Evolutionary conservation across 2,329 filamentous ascomycete species (phyloP).

Genomic region (Scolecobasidium constrictum): DNA sequence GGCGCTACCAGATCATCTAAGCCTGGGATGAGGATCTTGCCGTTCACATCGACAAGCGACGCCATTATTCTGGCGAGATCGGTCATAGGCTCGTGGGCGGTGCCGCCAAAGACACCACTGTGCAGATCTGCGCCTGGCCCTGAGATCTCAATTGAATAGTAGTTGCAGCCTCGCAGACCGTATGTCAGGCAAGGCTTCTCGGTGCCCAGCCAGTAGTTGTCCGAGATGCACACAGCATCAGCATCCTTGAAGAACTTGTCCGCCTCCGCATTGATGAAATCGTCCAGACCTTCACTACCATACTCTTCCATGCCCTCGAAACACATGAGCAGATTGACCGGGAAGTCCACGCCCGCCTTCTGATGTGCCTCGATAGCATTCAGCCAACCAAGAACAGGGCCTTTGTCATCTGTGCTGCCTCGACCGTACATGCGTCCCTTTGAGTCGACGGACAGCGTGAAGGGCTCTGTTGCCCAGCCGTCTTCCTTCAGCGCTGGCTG

Average conservation of each 20-base stretch:
- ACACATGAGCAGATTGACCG: conserved; percentile 97
- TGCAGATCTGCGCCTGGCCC: conserved; percentile 91
- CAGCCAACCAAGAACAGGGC: conserved; percentile 90
- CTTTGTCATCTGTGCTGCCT: conserved; percentile 95
- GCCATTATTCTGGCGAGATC: conserved; percentile 76
- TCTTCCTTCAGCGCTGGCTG: conserved; percentile 90
- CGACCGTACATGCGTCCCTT: conserved; percentile 94
- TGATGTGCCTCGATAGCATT: conserved; percentile 98
- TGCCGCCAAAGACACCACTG: conserved; percentile 93
- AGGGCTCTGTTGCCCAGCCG: conserved; percentile 92
- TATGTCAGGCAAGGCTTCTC: conserved; percentile 98
- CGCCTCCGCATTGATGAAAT: conserved; percentile 83
- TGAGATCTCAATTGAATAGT: conserved; percentile 85
- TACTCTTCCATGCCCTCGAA: conserved; percentile 99
- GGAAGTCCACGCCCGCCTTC: conserved; percentile 86
- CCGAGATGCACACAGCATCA: conserved; percentile 94
- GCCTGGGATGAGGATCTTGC: conserved; percentile 90
- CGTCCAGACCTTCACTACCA: conserved; percentile 90
- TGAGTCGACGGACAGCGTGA: conserved; percentile 75
- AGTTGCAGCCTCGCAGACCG: conserved; percentile 93
- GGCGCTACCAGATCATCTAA: conserved; percentile 89
- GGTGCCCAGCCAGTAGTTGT: conserved; percentile 99
- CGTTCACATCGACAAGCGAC: conserved; percentile 76
- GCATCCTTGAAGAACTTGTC: conserved; percentile 92
- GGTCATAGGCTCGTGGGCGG: conserved; percentile 97